Evolutionary conservation across 108 stramenopile genomes (phyloP).

Genomic region (Poteriospumella lacustris): DNA sequence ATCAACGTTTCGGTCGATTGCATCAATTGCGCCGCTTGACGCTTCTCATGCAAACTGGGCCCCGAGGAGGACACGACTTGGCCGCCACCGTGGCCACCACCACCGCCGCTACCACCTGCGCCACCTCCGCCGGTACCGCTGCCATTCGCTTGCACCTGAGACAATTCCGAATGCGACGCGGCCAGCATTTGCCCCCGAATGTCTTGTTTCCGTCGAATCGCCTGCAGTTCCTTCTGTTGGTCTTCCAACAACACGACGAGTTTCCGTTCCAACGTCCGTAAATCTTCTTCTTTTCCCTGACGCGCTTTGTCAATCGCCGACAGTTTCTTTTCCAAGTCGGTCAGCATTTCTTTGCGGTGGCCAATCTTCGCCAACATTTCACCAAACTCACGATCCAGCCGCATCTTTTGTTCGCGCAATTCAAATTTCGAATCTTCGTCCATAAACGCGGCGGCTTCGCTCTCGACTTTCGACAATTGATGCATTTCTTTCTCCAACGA

Average conservation of each 20-base stretch:
- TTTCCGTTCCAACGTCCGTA: constrained; percentile 70
- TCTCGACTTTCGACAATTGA: constrained; percentile 63
- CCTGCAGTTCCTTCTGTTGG: constrained; percentile 71
- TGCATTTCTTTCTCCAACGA: constrained; percentile 75
- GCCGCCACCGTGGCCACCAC: constrained; percentile 24
- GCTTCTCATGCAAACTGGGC: constrained; percentile 58
- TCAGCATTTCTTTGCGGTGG: constrained; percentile 67
- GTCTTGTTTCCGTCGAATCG: constrained; percentile 65
- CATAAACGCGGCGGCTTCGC: constrained; percentile 57
- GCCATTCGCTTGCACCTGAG: neutral
- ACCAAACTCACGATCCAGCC: constrained; percentile 73
- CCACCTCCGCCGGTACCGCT: neutral
- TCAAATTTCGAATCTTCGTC: constrained; percentile 55
- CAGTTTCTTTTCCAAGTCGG: constrained; percentile 59
- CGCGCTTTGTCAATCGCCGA: constrained; percentile 59
- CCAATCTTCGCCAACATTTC: constrained; percentile 71
- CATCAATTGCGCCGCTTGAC: constrained; percentile 71
- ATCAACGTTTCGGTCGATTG: constrained; percentile 77
- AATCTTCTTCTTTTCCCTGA: constrained; percentile 68
- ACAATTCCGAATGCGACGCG: constrained; percentile 15
- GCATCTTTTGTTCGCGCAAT: constrained; percentile 69
- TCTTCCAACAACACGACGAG: constrained; percentile 78
- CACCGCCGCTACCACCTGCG: constrained; percentile 35
- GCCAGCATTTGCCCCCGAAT: constrained; percentile 50
- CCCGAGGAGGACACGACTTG: constrained; percentile 28